These are phyloP conservation scores for Mollisiaceae sp. DNA, from an alignment of 2,329 filamentous ascomycete species.

Conservation along the genomic window DNA sequence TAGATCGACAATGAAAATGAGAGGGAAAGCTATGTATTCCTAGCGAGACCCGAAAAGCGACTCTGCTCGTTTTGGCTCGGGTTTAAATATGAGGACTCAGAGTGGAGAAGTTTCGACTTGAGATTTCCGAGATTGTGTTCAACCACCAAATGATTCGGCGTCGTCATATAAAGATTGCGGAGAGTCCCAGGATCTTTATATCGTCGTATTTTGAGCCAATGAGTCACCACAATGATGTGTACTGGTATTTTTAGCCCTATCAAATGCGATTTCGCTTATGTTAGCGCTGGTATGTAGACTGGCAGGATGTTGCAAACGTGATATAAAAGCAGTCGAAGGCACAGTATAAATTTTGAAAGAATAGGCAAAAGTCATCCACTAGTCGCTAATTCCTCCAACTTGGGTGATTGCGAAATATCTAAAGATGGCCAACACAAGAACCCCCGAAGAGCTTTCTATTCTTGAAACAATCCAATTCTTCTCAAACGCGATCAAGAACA, in stretches of 20 bases:
- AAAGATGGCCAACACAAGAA: background rate
- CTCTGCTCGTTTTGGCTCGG: no score
- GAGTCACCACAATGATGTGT: background rate
- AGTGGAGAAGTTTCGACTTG: no score
- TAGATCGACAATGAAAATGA: background rate
- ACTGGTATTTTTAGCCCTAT: background rate
- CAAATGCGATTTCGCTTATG: background rate
- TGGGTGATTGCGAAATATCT: background rate
- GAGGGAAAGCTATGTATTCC: background rate
- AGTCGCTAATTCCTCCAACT: no score
- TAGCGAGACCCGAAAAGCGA: no score
- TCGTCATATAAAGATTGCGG: background rate
- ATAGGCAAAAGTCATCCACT: background rate
- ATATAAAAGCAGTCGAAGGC: no score
- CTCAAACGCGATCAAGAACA: background rate
- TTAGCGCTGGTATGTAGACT: background rate
- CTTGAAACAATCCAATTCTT: background rate
- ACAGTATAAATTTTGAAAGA: background rate
- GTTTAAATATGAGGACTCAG: no score
- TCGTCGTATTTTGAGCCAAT: background rate
- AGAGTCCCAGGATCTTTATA: background rate
- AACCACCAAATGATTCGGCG: no score
- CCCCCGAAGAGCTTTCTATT: background rate
- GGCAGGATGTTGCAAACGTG: no score
- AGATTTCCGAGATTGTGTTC: no score